Evolutionary conservation across 2,329 filamentous ascomycete genomes (phyloP), one percentile per base, ranked within the genome.

Genomic region (Alternaria conjuncta): DNA sequence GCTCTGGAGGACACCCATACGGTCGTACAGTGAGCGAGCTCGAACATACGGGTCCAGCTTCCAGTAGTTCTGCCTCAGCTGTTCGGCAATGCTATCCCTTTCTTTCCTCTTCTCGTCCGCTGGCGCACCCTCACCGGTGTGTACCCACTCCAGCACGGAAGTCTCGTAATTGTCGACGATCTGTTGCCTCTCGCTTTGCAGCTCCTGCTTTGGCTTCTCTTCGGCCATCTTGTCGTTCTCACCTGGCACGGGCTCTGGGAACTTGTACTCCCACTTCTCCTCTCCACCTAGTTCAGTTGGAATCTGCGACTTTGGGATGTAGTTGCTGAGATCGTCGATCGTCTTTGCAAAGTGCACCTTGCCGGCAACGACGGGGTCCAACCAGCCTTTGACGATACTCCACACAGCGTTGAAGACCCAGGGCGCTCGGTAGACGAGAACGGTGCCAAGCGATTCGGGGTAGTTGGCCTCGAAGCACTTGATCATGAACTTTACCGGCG

Each of bases 391-490:
- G 77, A 99, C 97, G 68, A 99, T 92, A 78, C 89, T 94, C 96
- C 95, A 98, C 68, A 98, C 92, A n/a, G 92, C 91, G 84, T 97
- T 94, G 83, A 99, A 99, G 49, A 99, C 84, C 96, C 96, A 99
- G 4, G 96, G 96, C 0, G 96, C 90, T 80, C 97, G 97, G 84
- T 99, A 96, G 41, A 99, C 93, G 49, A 98, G 87, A 3, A 98
- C 93, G 3, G 91, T 87, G 26, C 95, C 96, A 1, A 99, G 86
- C 51, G 89, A 95, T 80, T 99, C 96, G 1, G 96, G 96, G 73
- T 98, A 99, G 79, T 99, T 98, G 64, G 96, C 96, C 83, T 99
- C 96, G 77, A 99, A 99, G 80, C 94, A 97, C 81, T 97, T 97
- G 81, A 99, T 97, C 91, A 99, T 97, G 82, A 98, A 99, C 76